These are phyloP conservation scores for Globisporangium alternatum DNA, from an alignment of 352 stramenopile genomes.

Conservation along the genomic window DNA sequence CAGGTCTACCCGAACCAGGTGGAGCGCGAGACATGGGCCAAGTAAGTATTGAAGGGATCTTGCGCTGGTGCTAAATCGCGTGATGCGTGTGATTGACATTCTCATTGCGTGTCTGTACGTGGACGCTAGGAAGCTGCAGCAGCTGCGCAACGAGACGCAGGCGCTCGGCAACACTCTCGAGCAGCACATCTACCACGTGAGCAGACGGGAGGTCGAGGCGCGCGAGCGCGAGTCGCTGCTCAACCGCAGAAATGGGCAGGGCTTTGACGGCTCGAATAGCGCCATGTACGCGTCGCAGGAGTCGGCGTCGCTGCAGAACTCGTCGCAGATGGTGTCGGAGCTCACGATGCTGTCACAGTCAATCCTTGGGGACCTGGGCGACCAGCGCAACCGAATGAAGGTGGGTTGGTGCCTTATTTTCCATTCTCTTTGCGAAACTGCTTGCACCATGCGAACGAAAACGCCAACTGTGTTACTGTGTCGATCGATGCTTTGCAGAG, in stretches of 20 bases:
- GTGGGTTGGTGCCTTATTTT: constrained; percentile 15
- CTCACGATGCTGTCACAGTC: constrained; percentile 68
- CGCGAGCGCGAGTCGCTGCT: constrained; percentile 76
- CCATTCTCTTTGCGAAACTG: too few species aligned
- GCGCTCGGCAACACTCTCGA: constrained; percentile 64
- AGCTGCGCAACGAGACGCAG: constrained; percentile 71
- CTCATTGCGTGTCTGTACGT: background rate
- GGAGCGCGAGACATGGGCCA: constrained; percentile 75
- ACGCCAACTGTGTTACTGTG: constrained; percentile 3
- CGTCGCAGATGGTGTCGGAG: constrained; percentile 79
- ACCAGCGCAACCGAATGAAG: constrained; percentile 70
- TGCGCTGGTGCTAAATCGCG: too few species aligned
- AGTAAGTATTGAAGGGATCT: constrained; percentile 26
- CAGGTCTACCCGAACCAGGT: constrained; percentile 44
- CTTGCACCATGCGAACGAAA: background rate
- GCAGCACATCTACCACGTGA: constrained; percentile 74
- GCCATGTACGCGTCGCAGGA: constrained; percentile 78
- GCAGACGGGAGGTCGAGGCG: constrained; percentile 59
- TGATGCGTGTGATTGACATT: background rate
- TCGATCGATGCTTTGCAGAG: constrained; percentile 30
- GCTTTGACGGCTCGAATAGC: constrained; percentile 63
- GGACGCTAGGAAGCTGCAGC: constrained; percentile 52
- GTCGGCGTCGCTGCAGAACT: constrained; percentile 73
- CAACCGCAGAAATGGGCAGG: constrained; percentile 52
- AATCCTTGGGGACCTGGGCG: constrained; percentile 68